Base-by-base conservation (phyloP, 2,329 filamentous ascomycete species). In the Diaporthe amygdali region DNA sequence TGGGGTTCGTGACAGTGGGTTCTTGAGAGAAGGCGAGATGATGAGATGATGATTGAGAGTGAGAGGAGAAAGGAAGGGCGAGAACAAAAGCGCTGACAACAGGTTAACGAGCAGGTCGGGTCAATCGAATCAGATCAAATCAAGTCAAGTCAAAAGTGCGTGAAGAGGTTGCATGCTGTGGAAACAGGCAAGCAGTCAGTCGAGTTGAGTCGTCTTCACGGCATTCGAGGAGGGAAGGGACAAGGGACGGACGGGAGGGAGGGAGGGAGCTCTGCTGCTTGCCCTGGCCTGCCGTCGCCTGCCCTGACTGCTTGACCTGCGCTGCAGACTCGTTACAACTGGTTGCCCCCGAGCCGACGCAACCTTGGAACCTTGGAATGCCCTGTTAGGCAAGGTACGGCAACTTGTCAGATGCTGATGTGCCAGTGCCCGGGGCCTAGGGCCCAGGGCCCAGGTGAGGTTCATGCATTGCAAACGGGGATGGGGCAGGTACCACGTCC, bases 311-410 rank as follows among this genome's bases (percentile, higher is more conserved):
- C 56, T 39, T 46, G 56, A 46, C 56, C 56, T 46, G 56, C 27
- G 56, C 56, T 64, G 59, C 59, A 64, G 59, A 27, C 59, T 49
- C 59, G 44, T 37, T 64, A 30, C 59, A 64, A 64, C 59, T 63
- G 59, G 59, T 63, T 63, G 59, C 59, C 59, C 59, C 59, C 46
- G 41, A 63, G 41, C 59, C 59, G 39, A 63, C 32, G 41, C 39
- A 34, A 46, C 59, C 41, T 47, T 47, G 41, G 20, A 37, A 47
- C 41, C 59, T 30, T 64, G 59, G 59, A 37, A 64, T 64, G 30
- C 59, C 59, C 59, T 64, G 59, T 34, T 64, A 64, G 56, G 39
- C 10, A 34, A 64, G 59, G 59, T 37, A 49, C 44, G 44, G 27
- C 44, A 27, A 47, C 41, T 63, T 63, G 59, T 47, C 59, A 37